phyloP scores from a whole-genome alignment of 2,329 filamentous ascomycete species.

The Fusarium euwallaceae region DNA sequence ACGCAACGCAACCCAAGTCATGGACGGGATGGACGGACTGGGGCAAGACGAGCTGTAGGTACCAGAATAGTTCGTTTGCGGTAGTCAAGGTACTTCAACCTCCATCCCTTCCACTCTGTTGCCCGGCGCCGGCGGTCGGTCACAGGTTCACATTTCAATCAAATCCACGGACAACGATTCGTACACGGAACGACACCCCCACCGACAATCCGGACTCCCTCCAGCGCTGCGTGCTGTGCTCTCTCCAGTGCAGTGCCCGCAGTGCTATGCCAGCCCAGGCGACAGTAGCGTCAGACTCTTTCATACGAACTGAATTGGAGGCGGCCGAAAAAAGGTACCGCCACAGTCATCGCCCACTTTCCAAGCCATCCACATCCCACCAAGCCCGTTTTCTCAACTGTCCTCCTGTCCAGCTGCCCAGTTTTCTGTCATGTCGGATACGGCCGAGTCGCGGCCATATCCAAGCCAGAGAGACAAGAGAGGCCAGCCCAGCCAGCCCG shows the following conservation, averaged over 20 bases:
- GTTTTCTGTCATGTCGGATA: background rate
- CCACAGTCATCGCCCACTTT: constrained; percentile 30
- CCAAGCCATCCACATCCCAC: constrained; percentile 1
- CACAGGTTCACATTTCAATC: constrained; percentile 42
- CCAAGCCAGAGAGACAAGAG: constrained; percentile 12
- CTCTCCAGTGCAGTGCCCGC: background rate
- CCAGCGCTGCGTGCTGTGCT: background rate
- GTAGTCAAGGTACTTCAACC: constrained; percentile 21
- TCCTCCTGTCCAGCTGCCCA: constrained; percentile 25
- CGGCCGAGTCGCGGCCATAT: constrained; percentile 11
- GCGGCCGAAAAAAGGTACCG: constrained; percentile 18
- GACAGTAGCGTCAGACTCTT: constrained; percentile 1
- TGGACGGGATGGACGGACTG: constrained; percentile 16
- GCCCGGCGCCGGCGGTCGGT: constrained; percentile 44
- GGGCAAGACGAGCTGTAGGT: background rate
- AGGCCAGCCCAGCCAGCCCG: background rate
- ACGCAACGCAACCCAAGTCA: background rate
- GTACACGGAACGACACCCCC: constrained; percentile 16
- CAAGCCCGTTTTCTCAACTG: constrained; percentile 22
- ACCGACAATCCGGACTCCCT: constrained; percentile 28
- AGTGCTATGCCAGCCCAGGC: background rate
- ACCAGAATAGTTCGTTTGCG: constrained; percentile 32
- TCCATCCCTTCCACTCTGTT: background rate
- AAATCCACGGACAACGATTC: constrained; percentile 28
- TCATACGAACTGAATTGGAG: constrained; percentile 13